Evolutionary conservation across 139 green algal genomes (phyloP).

Genomic region (Micromonas commoda): DNA sequence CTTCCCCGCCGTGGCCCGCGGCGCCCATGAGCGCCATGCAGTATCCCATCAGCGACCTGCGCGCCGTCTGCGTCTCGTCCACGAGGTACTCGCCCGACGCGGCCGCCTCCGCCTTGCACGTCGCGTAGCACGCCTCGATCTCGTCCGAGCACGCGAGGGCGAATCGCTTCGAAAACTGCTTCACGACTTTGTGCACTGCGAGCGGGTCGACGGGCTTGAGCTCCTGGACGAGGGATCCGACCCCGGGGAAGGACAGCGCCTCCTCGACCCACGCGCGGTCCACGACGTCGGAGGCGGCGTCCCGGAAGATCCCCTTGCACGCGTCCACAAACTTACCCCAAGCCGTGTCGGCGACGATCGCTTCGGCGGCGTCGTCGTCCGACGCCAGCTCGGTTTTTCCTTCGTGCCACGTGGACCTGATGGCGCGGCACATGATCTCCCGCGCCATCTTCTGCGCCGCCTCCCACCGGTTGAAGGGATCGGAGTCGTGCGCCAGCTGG

Average conservation of each 20-base stretch:
- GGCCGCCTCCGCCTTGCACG: background rate
- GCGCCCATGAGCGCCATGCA: constrained; percentile 41
- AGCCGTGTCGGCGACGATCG: background rate
- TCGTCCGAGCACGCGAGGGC: constrained; percentile 59
- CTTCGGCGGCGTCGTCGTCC: background rate
- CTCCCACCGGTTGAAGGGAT: constrained; percentile 78
- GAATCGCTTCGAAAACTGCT: constrained; percentile 57
- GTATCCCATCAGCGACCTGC: constrained; percentile 41
- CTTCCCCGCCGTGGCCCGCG: constrained; percentile 48
- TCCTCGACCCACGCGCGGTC: constrained; percentile 39
- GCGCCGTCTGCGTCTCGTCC: constrained; percentile 49
- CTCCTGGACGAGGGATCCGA: constrained; percentile 63
- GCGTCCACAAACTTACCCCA: background rate
- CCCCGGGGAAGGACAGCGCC: constrained; percentile 55
- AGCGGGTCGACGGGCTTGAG: constrained; percentile 60
- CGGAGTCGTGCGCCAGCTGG: constrained; percentile 81
- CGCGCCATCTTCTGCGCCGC: constrained; percentile 19
- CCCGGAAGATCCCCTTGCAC: background rate
- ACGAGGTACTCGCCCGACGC: constrained; percentile 11
- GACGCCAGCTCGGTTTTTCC: background rate
- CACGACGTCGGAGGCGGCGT: background rate
- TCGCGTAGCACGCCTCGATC: constrained; percentile 53
- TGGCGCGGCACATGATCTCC: constrained; percentile 35
- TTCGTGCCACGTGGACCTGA: too few species aligned
- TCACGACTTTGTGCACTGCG: constrained; percentile 51